Base-by-base conservation (phyloP, 257 asterid species). In the Linderniella brevidens region DNA sequence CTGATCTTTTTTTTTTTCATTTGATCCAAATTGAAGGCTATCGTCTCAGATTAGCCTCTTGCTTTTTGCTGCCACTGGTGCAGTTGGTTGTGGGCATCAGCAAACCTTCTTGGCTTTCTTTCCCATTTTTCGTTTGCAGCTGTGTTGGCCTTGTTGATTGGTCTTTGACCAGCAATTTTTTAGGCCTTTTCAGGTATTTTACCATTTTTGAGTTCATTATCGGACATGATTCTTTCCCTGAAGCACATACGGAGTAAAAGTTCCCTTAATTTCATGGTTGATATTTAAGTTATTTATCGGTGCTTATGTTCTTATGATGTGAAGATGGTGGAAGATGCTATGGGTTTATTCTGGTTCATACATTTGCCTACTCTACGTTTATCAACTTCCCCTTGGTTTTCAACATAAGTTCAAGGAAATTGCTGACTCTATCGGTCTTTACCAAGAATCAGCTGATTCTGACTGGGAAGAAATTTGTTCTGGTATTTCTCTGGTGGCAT, bases 21-120 rank as follows among this genome's bases (percentile, higher is more conserved):
- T 53, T 35, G 9, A 63, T 51, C 57, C 56, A 41, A 58, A 55
- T 68, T 57, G 60, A 70, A 90, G 98, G 98, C 72, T 73, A 87
- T 68, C 96, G 76, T 60, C 82, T 90, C 64, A 85, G 98, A 79
- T 69, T 90, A 65, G 79, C 74, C 52, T 81, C 81, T 58, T 90
- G 94, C 82, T 76, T 90, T 55, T 61, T 90, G 65, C 84, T 90
- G 72, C 98, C 98, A 53, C 94, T 74, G 49, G 75, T 90, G 79
- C 98, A 90, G 80, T 65, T 90, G 79, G 82, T 72, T 55, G 77
- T 70, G 37, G 98, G 98, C 64, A 90, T 90, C 65, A 78, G 96
- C 80, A 71, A 81, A 57, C 98, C 98, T 45, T 90, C 96, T 63
- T 90, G 98, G 98, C 87, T 90, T 63, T 90, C 93, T 40, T 70